Evolutionary conservation across 805 yeast species (phyloP).

Genomic region (Maudiozyma serrabonitensis): DNA sequence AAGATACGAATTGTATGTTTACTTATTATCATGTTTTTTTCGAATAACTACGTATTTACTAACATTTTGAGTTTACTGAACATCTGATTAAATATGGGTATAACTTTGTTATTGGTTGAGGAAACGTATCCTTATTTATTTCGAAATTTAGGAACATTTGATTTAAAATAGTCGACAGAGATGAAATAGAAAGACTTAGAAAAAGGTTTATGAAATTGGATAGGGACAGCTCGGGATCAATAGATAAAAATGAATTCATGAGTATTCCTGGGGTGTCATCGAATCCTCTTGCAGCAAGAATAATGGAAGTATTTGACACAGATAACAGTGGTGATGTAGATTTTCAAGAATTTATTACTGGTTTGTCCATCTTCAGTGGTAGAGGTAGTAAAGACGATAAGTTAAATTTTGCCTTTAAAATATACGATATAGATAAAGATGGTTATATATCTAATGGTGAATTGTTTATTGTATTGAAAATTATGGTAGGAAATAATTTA

Average conservation of each 20-base stretch:
- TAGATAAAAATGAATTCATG: constrained; percentile 82
- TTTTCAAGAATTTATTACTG: constrained; percentile 86
- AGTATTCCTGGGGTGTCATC: constrained; percentile 86
- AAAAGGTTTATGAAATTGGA: constrained; percentile 93
- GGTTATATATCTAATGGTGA: constrained; percentile 95
- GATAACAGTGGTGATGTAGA: constrained; percentile 92
- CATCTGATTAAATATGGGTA: background rate
- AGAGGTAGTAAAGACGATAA: constrained; percentile 75
- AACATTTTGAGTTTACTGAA: background rate
- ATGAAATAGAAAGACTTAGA: constrained; percentile 83
- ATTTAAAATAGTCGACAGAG: constrained; percentile 51
- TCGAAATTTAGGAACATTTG: too few species aligned
- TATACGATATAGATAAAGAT: constrained; percentile 92
- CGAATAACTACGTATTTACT: background rate
- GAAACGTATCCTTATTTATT: too few species aligned
- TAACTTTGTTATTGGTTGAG: too few species aligned
- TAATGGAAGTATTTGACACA: constrained; percentile 89
- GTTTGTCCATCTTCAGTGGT: constrained; percentile 79
- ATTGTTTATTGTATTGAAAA: constrained; percentile 77
- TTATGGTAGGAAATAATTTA: constrained; percentile 93
- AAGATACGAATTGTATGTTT: constrained; percentile 63
- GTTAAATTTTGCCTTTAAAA: constrained; percentile 79
- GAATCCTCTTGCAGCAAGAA: constrained; percentile 81
- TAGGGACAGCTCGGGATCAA: constrained; percentile 83
- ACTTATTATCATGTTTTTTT: background rate